Evolutionary conservation across 768 basidiomycete species (phyloP), one percentile per base, ranked within the genome.

Genomic region (Suillus occidentalis): DNA sequence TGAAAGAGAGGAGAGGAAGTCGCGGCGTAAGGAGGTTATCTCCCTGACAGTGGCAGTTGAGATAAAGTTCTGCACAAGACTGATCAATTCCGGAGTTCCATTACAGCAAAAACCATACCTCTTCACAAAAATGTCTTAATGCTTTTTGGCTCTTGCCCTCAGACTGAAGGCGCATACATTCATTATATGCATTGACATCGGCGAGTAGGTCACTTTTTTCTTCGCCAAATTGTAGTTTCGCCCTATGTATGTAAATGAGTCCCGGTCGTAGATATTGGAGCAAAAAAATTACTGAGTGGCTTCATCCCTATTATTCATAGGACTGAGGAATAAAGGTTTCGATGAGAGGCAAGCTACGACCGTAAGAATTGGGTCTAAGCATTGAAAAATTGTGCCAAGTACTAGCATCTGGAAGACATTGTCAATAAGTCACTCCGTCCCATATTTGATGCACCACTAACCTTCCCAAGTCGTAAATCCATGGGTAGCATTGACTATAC

Each of bases 381-480:
- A 96, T 68, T 85, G 85, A 79, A 98, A 95, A 55, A 96, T 84
- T 6, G 89, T 85, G 0, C 86, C 94, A 0, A 97, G 80, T 8
- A 97, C 85, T 28, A 98, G 85, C 91, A 98, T 96, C 91, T 92
- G 65, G n/a, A 49, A 4, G 37, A 20, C 36, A 39, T 45, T 6
- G 28, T 66, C 52, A 71, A 20, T 25, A 20, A 31, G 63, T 53
- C 28, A 60, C 18, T 25, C 60, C 31, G 18, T 56, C 45, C 7
- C 6, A 61, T 45, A 31, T 20, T 39, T 12, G 12, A 47, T 53
- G 13, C 22, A 63, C 52, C 34, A 40, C 53, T 34, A 37, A 91
- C 91, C 83, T 97, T 98, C 9, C 87, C 93, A 34, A 98, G 83
- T 47, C 94, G 84, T 12, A 96, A 79, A 76, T 98, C 96, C 16